A percentile compares a stretch with the other conserved stretches of the same genome.
Conservation (phyloP, 257 asterid genomes). For the Nicotiana otophora region DNA sequence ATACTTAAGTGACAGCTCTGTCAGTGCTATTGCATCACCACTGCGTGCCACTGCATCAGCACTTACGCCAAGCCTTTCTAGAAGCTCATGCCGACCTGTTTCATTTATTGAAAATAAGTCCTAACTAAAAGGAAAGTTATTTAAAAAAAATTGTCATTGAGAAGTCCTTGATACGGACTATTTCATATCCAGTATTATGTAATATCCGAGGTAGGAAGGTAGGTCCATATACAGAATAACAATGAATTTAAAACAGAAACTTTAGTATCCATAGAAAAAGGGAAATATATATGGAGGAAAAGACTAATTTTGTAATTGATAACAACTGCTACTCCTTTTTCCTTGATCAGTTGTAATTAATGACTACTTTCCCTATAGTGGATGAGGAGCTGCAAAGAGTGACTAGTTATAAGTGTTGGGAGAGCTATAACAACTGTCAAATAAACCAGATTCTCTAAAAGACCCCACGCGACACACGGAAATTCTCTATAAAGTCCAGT, state of each 20-base stretch:
- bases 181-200: neutral
- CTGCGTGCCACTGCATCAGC: conserved; percentile 75
- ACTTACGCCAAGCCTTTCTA: conserved; percentile 57
- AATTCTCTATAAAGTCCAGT: neutral
- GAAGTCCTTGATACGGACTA: neutral
- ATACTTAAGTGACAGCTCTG: conserved; percentile 77
- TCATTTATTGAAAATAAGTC: conserved; percentile 5
- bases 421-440: neutral
- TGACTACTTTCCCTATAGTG: neutral
- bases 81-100: conserved; percentile 90
- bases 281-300: neutral
- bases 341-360: neutral
- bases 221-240: neutral
- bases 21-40: conserved; percentile 70
- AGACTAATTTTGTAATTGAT: neutral
- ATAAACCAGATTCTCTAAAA: neutral
- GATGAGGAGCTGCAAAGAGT: neutral
- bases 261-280: neutral
- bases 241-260: neutral
- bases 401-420: neutral
- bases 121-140: neutral
- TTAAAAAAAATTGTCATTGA: neutral
- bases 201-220: neutral
- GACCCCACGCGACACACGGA: neutral
- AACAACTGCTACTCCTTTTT: neutral